These are phyloP conservation scores for Platanthera guangdongensis DNA, from an alignment of 106 monocot genomes.

Conservation along the genomic window DNA sequence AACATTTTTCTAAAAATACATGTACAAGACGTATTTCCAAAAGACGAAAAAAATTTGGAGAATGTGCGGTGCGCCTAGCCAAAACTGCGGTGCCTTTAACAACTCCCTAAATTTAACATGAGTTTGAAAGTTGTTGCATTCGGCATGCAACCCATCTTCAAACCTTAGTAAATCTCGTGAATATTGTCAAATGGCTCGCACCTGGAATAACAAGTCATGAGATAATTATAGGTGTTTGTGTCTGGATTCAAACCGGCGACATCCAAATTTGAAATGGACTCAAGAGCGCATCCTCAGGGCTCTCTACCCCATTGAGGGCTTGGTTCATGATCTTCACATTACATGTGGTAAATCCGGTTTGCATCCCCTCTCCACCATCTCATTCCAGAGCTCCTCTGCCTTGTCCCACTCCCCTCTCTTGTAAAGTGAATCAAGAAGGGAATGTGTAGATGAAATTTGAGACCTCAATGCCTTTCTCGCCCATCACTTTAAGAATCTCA, in stretches of 20 bases:
- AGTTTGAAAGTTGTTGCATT: conserved; percentile 44
- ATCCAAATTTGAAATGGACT: conserved; percentile 45
- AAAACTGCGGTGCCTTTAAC: too few relatives aligned
- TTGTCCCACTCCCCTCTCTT: conserved; percentile 33
- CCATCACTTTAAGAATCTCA: conserved; percentile 28
- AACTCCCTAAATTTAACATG: conserved; percentile 24
- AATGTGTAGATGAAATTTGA: conserved; percentile 23
- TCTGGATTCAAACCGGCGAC: conserved; percentile 52
- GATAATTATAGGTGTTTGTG: conserved; percentile 53
- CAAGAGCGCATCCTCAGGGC: conserved; percentile 27
- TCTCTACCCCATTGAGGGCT: conserved; percentile 31
- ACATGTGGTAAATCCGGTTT: conserved; percentile 41
- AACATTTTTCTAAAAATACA: too few relatives aligned
- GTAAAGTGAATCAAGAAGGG: conserved; percentile 37
- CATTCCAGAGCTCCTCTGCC: conserved; percentile 61
- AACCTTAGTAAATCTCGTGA: conserved; percentile 35
- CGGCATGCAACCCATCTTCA: conserved; percentile 17
- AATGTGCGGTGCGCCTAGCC: too few relatives aligned
- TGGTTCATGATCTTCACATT: conserved; percentile 51
- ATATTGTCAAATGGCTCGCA: conserved; percentile 39
- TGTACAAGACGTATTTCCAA: too few relatives aligned
- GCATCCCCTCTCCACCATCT: conserved; percentile 50
- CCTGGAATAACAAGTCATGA: conserved; percentile 57
- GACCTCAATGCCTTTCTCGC: conserved; percentile 16
- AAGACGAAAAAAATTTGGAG: too few relatives aligned